These are phyloP conservation scores for Zymoseptoria passerinii DNA, from an alignment of 2,329 filamentous ascomycete species.

Conservation along the genomic window DNA sequence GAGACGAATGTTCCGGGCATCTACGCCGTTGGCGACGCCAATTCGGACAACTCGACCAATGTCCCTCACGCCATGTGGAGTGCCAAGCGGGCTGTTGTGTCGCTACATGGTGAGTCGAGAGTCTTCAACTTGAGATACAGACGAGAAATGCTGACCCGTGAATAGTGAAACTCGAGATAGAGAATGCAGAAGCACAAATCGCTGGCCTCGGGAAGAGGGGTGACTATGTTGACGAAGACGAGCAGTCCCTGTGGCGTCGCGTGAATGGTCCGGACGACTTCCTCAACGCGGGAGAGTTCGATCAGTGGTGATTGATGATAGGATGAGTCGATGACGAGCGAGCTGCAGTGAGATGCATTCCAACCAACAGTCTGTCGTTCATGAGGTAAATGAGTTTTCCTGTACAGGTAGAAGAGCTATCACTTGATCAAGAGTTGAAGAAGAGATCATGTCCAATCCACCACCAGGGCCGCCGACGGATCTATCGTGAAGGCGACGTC, in stretches of 20 bases:
- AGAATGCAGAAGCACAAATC: neutral
- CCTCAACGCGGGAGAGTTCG: neutral
- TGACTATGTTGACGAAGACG: neutral
- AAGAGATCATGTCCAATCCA: neutral
- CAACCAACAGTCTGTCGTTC: neutral
- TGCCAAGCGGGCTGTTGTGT: slow-evolving; percentile 10
- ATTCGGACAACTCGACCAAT: slow-evolving; percentile 9
- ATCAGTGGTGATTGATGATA: neutral
- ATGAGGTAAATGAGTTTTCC: neutral
- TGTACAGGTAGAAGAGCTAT: neutral
- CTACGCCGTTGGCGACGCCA: slow-evolving; percentile 9
- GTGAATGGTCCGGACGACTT: neutral
- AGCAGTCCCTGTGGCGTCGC: neutral
- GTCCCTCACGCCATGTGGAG: slow-evolving; percentile 9
- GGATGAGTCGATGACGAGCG: neutral
- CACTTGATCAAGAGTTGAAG: neutral
- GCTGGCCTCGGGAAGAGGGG: neutral
- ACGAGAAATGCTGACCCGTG: neutral
- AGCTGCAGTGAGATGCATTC: neutral
- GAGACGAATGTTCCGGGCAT: slow-evolving; percentile 8
- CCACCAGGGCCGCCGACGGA: no score
- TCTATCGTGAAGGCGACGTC: neutral
- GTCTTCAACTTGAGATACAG: neutral
- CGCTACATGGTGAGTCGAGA: slow-evolving; percentile 3
- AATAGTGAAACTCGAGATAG: neutral